These are phyloP conservation scores for Paramecium primaurelia DNA, from an alignment of 73 alveolate genomes.

Conservation along the genomic window DNA sequence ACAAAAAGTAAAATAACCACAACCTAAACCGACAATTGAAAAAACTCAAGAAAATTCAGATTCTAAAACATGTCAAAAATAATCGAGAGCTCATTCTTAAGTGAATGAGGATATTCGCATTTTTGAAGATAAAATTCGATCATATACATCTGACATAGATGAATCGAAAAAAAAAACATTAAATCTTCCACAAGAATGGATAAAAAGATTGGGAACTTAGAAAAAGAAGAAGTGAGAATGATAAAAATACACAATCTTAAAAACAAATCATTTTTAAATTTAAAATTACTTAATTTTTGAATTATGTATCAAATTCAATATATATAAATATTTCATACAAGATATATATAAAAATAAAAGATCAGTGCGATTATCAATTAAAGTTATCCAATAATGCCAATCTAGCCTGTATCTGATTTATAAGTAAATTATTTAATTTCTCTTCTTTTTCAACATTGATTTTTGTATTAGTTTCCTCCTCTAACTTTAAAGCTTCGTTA, in stretches of 20 bases:
- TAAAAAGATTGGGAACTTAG: neutral
- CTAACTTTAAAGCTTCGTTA: neutral
- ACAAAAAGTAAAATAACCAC: neutral
- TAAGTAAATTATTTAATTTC: neutral
- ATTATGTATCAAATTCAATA: neutral
- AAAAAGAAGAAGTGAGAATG: neutral
- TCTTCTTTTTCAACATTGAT: neutral
- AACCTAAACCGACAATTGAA: neutral
- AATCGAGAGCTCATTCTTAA: neutral
- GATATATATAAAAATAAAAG: neutral
- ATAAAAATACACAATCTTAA: neutral
- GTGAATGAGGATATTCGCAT: neutral
- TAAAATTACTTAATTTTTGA: neutral
- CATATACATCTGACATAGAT: neutral
- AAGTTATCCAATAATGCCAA: neutral
- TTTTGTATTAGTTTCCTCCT: neutral
- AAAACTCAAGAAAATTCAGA: neutral
- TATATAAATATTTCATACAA: neutral
- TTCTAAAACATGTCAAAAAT: neutral
- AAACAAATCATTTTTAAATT: neutral
- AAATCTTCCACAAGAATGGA: neutral
- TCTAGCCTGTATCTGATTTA: neutral
- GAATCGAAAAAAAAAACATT: neutral
- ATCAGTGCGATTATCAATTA: neutral
- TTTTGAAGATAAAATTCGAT: neutral